phyloP scores from a whole-genome alignment of 495 filamentous ascomycete genomes.

The Halenospora varia region DNA sequence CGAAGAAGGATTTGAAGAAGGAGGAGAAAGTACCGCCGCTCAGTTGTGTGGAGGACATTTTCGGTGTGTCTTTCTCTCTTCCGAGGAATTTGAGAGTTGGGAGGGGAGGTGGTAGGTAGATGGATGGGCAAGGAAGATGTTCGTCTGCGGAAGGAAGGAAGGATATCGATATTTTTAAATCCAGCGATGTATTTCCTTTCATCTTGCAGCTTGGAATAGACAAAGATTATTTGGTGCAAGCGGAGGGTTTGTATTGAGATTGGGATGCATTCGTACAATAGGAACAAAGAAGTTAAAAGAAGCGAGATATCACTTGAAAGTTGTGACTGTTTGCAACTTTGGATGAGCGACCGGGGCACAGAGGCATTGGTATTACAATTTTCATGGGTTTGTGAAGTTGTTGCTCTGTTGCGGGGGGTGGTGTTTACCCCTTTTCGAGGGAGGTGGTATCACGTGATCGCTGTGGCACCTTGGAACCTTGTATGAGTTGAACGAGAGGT shows the following conservation, averaged over 20 bases:
- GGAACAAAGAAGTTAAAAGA: conserved; percentile 19
- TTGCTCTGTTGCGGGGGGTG: conserved; percentile 13
- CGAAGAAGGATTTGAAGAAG: conserved; percentile 9
- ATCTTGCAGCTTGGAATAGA: conserved; percentile 11
- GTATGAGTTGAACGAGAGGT: conserved; percentile 20
- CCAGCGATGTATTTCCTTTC: conserved; percentile 11
- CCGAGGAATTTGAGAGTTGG: conserved; percentile 9
- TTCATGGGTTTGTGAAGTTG: conserved; percentile 16
- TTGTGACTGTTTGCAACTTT: conserved; percentile 17
- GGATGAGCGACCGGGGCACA: conserved; percentile 16
- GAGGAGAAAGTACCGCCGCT: conserved; percentile 12
- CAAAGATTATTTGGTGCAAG: conserved; percentile 13
- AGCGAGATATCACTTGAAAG: conserved; percentile 16
- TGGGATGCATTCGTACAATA: conserved; percentile 17
- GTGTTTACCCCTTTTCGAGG: conserved; percentile 15
- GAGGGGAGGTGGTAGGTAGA: conserved; percentile 10
- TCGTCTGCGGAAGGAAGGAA: conserved; percentile 6
- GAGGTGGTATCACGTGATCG: conserved; percentile 16
- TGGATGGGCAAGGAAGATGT: conserved; percentile 10
- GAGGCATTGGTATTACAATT: conserved; percentile 17
- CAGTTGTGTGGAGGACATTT: conserved; percentile 9
- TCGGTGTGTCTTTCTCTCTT: conserved; percentile 10
- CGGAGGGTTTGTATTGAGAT: conserved; percentile 13
- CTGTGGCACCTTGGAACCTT: conserved; percentile 17
- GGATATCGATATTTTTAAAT: conserved; percentile 10